These are phyloP conservation scores for Sparassis latifolia DNA, from an alignment of 1,284 basidiomycete genomes.

Conservation along the genomic window DNA sequence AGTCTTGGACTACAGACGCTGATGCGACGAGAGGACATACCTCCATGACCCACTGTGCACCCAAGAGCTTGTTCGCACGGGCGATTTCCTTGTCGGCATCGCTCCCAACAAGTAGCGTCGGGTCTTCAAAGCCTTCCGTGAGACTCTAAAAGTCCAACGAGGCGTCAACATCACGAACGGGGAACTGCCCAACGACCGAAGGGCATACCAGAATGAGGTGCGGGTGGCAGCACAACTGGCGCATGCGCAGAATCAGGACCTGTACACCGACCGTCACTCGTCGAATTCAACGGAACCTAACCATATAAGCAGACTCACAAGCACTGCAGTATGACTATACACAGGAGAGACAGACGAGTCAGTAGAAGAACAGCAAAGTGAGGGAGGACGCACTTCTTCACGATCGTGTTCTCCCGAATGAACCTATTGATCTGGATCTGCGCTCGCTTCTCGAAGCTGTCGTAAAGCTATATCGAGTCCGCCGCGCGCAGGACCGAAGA, in stretches of 20 bases:
- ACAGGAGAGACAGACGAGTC: too few species aligned
- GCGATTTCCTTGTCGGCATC: slow-evolving; percentile 48
- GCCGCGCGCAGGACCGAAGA: too few species aligned
- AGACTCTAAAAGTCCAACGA: slow-evolving; percentile 24
- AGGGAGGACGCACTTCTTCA: too few species aligned
- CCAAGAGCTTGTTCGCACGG: slow-evolving; percentile 52
- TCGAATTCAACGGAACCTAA: too few species aligned
- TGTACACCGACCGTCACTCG: too few species aligned
- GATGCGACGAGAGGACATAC: slow-evolving; percentile 25
- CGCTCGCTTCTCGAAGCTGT: too few species aligned
- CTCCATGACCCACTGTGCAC: slow-evolving; percentile 41
- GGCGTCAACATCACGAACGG: neutral
- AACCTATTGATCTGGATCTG: too few species aligned
- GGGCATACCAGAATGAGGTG: slow-evolving; percentile 40
- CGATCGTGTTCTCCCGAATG: too few species aligned
- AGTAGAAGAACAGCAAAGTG: too few species aligned
- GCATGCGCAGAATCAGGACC: slow-evolving; percentile 54
- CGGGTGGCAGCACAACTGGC: slow-evolving; percentile 61
- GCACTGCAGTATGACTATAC: too few species aligned
- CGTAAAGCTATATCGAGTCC: too few species aligned
- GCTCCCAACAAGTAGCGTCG: slow-evolving; percentile 38
- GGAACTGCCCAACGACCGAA: neutral
- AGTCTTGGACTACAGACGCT: neutral
- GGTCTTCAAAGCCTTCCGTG: slow-evolving; percentile 42
- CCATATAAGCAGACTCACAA: too few species aligned